Conservation (phyloP, 805 yeast species). For the Monosporozyma unispora region DNA sequence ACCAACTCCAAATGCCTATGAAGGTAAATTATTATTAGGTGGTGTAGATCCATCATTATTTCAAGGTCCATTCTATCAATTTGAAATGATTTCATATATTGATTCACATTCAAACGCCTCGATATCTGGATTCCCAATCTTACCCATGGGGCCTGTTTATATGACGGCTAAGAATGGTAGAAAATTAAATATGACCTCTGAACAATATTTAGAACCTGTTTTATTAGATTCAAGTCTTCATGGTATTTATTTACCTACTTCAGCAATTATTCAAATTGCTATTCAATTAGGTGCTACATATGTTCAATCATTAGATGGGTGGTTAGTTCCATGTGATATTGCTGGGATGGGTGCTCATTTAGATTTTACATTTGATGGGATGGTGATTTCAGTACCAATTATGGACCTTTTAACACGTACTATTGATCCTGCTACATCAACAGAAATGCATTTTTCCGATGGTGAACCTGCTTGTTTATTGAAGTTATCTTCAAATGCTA, state of each 20-base stretch:
- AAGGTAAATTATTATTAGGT: slow-evolving; percentile 44
- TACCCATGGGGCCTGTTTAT: slow-evolving; percentile 39
- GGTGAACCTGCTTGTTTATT: slow-evolving; percentile 53
- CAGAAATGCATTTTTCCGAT: slow-evolving; percentile 38
- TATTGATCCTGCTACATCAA: slow-evolving; percentile 23
- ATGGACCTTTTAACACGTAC: slow-evolving; percentile 38
- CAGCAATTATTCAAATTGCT: slow-evolving; percentile 50
- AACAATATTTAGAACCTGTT: slow-evolving; percentile 40
- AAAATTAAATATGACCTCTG: slow-evolving; percentile 29
- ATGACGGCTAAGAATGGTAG: slow-evolving; percentile 37
- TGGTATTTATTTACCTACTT: slow-evolving; percentile 45
- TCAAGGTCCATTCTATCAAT: slow-evolving; percentile 40
- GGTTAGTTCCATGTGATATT: slow-evolving; percentile 58
- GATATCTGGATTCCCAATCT: slow-evolving; percentile 35
- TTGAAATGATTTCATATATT: slow-evolving; percentile 39
- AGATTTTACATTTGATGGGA: slow-evolving; percentile 44
- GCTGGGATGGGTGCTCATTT: slow-evolving; percentile 41
- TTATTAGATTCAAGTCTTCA: slow-evolving; percentile 48
- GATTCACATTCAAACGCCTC: slow-evolving; percentile 13
- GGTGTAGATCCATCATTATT: slow-evolving; percentile 43
- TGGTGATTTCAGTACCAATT: slow-evolving; percentile 43
- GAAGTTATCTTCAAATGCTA: slow-evolving; percentile 39
- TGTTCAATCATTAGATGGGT: slow-evolving; percentile 36
- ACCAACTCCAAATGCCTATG: neutral
- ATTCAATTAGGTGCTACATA: slow-evolving; percentile 63